Conservation (phyloP, 352 stramenopile species). For the Phytopythium ostracodes region DNA sequence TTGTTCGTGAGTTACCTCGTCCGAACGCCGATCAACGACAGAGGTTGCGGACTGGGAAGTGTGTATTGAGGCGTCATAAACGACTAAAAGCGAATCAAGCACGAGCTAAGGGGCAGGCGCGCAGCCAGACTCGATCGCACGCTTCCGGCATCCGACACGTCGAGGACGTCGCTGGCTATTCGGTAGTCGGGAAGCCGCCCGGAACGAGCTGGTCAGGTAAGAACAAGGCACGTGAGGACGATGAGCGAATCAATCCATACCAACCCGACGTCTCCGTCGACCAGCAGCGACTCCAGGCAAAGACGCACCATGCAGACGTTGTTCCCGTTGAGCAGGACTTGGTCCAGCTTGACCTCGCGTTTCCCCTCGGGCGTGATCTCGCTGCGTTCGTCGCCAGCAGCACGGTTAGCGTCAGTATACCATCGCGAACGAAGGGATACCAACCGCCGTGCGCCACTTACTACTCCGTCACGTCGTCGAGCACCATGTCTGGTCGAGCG, state of each 20-base stretch:
- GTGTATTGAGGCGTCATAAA: no score
- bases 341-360: conserved; percentile 83
- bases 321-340: conserved; percentile 99
- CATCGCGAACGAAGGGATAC: not conserved
- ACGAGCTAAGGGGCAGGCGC: not conserved
- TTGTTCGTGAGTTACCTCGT: no score
- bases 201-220: conserved; percentile 59
- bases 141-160: not conserved
- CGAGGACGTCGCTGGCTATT: not conserved
- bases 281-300: no score
- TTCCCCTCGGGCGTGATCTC: conserved; percentile 87
- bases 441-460: conserved; percentile 30
- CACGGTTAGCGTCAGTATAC: not conserved
- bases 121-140: not conserved
- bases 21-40: no score
- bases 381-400: conserved; percentile 19
- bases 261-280: no score
- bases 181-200: conserved; percentile 50
- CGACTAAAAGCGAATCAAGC: not conserved
- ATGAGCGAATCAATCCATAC: no score
- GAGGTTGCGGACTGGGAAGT: no score
- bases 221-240: no score
- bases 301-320: conserved; percentile 93
- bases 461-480: conserved; percentile 96
- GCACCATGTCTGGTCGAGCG: conserved; percentile 70